Conservation (phyloP, 768 basidiomycete species). For the Phaffia australis region DNA sequence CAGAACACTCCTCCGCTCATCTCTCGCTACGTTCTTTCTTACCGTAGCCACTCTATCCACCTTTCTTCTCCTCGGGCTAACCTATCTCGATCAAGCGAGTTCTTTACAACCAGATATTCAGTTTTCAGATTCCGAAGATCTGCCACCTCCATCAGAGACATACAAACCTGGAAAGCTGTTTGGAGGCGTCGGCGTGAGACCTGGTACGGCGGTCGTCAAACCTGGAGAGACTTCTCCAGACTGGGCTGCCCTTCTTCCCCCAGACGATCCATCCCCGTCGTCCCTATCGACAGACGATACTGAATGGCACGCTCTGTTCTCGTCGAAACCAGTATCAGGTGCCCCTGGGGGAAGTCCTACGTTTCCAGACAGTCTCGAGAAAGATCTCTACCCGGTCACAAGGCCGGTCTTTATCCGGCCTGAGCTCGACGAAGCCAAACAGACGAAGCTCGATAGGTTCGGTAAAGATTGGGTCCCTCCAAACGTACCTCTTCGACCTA, state of each 20-base stretch:
- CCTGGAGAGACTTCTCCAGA: slow-evolving; percentile 1
- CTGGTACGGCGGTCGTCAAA: too few relatives aligned
- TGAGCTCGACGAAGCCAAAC: too few relatives aligned
- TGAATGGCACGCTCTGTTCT: background rate
- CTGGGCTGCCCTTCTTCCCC: slow-evolving; percentile 12
- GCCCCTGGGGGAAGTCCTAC: background rate
- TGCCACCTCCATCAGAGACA: too few relatives aligned
- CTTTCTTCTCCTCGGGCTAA: too few relatives aligned
- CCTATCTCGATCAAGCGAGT: too few relatives aligned
- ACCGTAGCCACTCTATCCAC: too few relatives aligned
- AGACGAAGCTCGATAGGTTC: background rate
- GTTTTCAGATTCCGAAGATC: too few relatives aligned
- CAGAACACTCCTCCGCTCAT: too few relatives aligned
- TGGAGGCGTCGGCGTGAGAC: too few relatives aligned
- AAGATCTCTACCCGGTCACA: slow-evolving; percentile 4
- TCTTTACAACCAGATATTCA: too few relatives aligned
- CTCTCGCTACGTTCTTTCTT: too few relatives aligned
- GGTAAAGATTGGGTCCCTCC: slow-evolving; percentile 6
- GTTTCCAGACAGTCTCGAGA: background rate
- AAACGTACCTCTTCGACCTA: background rate
- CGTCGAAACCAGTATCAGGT: background rate
- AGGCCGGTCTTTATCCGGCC: background rate
- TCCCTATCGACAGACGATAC: background rate
- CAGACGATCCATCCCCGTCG: background rate
- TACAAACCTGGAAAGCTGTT: too few relatives aligned